Base-by-base conservation (phyloP, 2,329 filamentous ascomycete species). In the Nigrospora oryzae region DNA sequence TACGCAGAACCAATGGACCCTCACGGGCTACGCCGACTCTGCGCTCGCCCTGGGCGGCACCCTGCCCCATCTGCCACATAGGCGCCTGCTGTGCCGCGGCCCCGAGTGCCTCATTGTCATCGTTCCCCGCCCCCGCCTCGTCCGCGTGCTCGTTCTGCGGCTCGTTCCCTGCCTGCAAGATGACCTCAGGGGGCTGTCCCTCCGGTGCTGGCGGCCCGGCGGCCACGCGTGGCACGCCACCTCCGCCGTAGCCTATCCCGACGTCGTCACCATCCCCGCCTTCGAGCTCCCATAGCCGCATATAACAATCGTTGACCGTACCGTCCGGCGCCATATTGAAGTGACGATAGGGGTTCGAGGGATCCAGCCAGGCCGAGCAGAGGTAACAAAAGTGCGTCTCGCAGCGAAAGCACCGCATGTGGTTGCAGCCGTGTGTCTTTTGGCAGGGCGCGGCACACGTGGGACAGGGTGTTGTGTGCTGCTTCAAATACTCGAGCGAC, bases 381-480 rank as follows among this genome's bases (percentile, higher is more conserved):
- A 97, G 75, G 55, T 97, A 97, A 68, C 93, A 98, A 62, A 96
- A 97, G 63, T 97, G 91, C 2, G 88, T 86, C 42, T 84, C 75
- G 69, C 93, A 98, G 51, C 87, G 83, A 62, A 84, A 88, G 66
- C 91, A 96, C 41, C 84, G 86, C 89, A 97, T 97, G 65, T 96
- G 90, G 64, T 96, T 96, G 72, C 93, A 98, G 35, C 93, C 93
- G 58, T 87, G 82, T 2, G 85, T 88, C 71, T 98, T 98, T 61
- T 95, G 88, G 17, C 84, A 84, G 0, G 88, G 88, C 1, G 85
- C 83, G 30, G 74, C 80, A 66, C 93, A 98, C 4, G 89, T 91
- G 11, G 93, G 90, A 59, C 93, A 98, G 1, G 86, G 82, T 11
- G 89, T 89, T 0, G 90, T 94, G 66, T 95, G 83, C 49, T 80